Conservation (phyloP, 805 yeast genomes). For the Cyberlindnera veronae region DNA sequence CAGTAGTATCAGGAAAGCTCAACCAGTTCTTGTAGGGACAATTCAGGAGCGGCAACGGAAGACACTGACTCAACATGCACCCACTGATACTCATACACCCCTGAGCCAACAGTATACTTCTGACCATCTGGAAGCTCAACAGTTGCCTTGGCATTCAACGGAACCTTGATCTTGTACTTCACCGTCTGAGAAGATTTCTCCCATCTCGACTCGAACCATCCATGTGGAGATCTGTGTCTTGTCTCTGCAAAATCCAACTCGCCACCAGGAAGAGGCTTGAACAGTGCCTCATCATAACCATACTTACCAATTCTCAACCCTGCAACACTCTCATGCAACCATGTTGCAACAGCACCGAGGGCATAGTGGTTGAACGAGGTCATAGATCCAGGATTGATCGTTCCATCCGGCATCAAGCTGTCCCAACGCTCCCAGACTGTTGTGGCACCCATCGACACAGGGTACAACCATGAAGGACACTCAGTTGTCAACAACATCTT, state of each 20-base stretch:
- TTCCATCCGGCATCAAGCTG: slow-evolving; percentile 19
- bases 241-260: slow-evolving; percentile 11
- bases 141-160: slow-evolving; percentile 14
- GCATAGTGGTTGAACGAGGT: slow-evolving; percentile 24
- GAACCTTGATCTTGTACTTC: slow-evolving; percentile 13
- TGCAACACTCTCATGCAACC: slow-evolving; percentile 21
- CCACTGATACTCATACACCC: slow-evolving; percentile 6
- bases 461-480: slow-evolving; percentile 21
- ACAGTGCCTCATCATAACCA: slow-evolving; percentile 10
- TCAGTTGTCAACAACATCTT: slow-evolving; percentile 11
- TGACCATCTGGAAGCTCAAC: slow-evolving; percentile 16
- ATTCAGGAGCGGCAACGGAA: too few species aligned
- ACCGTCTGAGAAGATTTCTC: slow-evolving; percentile 3
- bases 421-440: slow-evolving; percentile 24
- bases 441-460: slow-evolving; percentile 21
- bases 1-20: too few species aligned
- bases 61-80: too few species aligned
- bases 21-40: too few species aligned
- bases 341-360: slow-evolving; percentile 21
- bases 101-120: slow-evolving; percentile 8
- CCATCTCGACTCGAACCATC: slow-evolving; percentile 19
- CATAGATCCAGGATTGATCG: slow-evolving; percentile 21
- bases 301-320: slow-evolving; percentile 12
- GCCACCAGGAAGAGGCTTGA: slow-evolving; percentile 20
- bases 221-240: slow-evolving; percentile 16